Base-by-base conservation (phyloP, 768 basidiomycete genomes). In the Rhodocollybia butyracea region DNA sequence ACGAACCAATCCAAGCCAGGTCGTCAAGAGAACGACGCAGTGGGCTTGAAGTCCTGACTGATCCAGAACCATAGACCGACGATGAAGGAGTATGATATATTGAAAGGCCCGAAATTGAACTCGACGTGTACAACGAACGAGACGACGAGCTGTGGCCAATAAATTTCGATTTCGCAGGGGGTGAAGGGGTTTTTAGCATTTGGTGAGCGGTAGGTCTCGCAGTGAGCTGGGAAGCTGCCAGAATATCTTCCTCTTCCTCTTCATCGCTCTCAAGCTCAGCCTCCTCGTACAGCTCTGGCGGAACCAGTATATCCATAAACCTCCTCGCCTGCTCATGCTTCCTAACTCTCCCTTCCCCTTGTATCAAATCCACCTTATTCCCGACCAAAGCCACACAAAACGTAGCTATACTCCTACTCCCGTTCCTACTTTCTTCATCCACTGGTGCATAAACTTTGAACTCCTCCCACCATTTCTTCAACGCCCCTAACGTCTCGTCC, bases 81-180 rank as follows among this genome's bases (percentile, higher is more conserved):
- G 90, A 91, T 0, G 85, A 82, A 6, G 91, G 89, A 0, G 91
- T 92, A 67, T 90, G 86, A 68, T 86, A 92, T 39, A 84, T 74
- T 1, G 86, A 83, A 3, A 82, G 64, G 2, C 77, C 77, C 0
- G 86, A 84, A 48, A 38, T 21, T 13, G 48, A 50, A 34, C 48
- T 50, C 12, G 48, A 50, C 1, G 48, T 34, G 27, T 50, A 50
- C 1, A 50, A 19, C 2, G 48, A 50, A 12, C 48, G 48, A 26
- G 31, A 24, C 32, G 31, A 24, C 32, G 22, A 50, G 21, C 12
- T 12, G 4, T 31, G 48, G 27, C 45, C 47, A n/a, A 11, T 51
- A 2, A 43, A 57, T 12, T 29, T 47, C 21, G 59, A 39, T 11
- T 22, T 42, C 11, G 39, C 19, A 5, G 48, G 45, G 61, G 32